Evolutionary conservation across 306 rosid species (phyloP).

Genomic region (Malus orientalis): DNA sequence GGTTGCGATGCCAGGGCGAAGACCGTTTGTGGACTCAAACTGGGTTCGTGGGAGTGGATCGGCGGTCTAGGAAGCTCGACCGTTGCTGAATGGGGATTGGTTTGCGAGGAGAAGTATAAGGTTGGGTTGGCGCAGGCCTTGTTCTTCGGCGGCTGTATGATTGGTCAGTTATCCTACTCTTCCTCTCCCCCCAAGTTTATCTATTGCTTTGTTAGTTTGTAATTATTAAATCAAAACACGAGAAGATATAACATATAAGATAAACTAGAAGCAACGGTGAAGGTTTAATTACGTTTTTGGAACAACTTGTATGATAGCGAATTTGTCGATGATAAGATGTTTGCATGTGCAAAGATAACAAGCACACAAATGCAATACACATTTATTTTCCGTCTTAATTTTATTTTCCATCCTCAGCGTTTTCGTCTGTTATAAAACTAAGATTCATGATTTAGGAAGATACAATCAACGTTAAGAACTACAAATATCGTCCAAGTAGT

Average conservation of each 20-base stretch:
- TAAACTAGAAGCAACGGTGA: neutral
- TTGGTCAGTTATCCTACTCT: constrained; percentile 46
- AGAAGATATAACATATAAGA: neutral
- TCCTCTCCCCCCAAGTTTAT: neutral
- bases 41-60: constrained; percentile 74
- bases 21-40: constrained; percentile 36
- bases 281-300: neutral
- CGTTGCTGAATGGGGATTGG: constrained; percentile 61
- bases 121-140: constrained; percentile 82
- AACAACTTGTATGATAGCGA: neutral
- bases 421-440: no score
- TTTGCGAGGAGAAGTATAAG: constrained; percentile 69
- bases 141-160: constrained; percentile 93
- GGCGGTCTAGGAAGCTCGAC: constrained; percentile 37
- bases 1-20: constrained; percentile 23
- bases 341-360: neutral
- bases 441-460: neutral
- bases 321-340: neutral
- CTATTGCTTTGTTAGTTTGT: neutral
- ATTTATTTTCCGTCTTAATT: no score
- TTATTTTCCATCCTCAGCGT: no score
- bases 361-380: neutral
- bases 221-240: neutral
- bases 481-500: neutral
- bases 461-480: no score